phyloP scores from a whole-genome alignment of 1,284 basidiomycete species.

The Athelia psychrophila region DNA sequence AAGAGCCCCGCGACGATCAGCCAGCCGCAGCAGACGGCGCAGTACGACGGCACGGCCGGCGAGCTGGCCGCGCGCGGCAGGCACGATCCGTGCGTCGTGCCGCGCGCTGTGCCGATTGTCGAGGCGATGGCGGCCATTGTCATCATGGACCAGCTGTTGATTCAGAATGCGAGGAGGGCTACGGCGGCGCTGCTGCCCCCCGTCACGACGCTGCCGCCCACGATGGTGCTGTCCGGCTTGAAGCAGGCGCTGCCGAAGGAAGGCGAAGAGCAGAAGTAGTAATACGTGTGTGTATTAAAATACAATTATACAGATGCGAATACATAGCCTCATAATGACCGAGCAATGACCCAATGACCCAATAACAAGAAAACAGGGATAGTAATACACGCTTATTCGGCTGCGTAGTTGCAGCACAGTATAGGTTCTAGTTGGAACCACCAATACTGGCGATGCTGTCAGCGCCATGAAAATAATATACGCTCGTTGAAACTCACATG shows the following conservation, averaged over 20 bases:
- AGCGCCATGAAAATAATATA: not conserved
- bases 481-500: conserved; percentile 45
- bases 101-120: conserved; percentile 96
- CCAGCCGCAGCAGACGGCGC: conserved; percentile 86
- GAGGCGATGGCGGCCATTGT: conserved; percentile 98
- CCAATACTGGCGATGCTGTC: conserved; percentile 59
- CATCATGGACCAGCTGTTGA: conserved; percentile 89
- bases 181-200: conserved; percentile 69
- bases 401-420: conserved; percentile 50
- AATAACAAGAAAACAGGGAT: not conserved
- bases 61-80: conserved; percentile 88
- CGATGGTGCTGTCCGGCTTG: conserved; percentile 64
- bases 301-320: conserved; percentile 7
- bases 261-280: conserved; percentile 9
- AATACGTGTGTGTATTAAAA: not conserved
- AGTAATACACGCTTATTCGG: conserved; percentile 31
- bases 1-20: conserved; percentile 99
- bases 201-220: conserved; percentile 82
- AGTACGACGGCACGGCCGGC: conserved; percentile 90
- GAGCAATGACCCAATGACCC: not conserved
- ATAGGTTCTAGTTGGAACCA: conserved; percentile 68
- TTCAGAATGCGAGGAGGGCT: conserved; percentile 79
- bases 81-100: conserved; percentile 98
- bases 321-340: not conserved
- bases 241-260: conserved; percentile 36